Percentiles rank a stretch among this genome's conserved stretches.
Evolutionary conservation across 202 grass and related monocot species (phyloP).

Genomic region (Musa balbisiana): DNA sequence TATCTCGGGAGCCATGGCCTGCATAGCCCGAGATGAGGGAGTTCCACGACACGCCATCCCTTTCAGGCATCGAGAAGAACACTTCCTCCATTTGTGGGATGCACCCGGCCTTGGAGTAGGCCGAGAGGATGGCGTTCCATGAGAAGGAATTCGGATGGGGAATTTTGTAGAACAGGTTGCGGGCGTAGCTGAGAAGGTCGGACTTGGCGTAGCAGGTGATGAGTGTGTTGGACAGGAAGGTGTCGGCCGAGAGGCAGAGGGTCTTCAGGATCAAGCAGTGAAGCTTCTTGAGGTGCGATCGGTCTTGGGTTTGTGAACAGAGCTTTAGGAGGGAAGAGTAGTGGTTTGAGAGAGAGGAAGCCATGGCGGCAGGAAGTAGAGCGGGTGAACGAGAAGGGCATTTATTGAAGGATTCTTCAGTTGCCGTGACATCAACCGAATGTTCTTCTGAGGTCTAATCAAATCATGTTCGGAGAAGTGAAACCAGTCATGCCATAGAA

Average conservation of each 20-base stretch:
- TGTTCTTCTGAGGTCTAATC: neutral
- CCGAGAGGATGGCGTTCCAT: constrained; percentile 47
- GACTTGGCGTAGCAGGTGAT: constrained; percentile 15
- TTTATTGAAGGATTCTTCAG: neutral
- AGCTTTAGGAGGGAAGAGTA: constrained; percentile 19
- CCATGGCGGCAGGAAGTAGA: neutral
- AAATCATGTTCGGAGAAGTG: neutral
- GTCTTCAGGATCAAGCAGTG: constrained; percentile 39
- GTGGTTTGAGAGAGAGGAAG: neutral
- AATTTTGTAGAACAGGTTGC: constrained; percentile 19
- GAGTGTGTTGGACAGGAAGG: constrained; percentile 46
- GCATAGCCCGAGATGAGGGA: constrained; percentile 16
- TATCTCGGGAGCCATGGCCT: neutral
- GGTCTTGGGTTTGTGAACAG: neutral
- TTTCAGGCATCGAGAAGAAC: constrained; percentile 31
- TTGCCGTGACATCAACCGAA: neutral
- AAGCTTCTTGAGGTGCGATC: constrained; percentile 12
- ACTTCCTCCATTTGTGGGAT: constrained; percentile 20
- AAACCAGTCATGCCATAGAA: neutral
- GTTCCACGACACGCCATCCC: constrained; percentile 17
- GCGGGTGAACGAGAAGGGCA: too few species aligned
- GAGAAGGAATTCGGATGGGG: constrained; percentile 5
- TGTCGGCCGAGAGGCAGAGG: constrained; percentile 8
- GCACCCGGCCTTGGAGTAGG: constrained; percentile 28
- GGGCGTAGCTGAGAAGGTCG: constrained; percentile 1